Evolutionary conservation across 192 early-diverging fungal genomes (phyloP).

Genomic region (Coemansia sp.): DNA sequence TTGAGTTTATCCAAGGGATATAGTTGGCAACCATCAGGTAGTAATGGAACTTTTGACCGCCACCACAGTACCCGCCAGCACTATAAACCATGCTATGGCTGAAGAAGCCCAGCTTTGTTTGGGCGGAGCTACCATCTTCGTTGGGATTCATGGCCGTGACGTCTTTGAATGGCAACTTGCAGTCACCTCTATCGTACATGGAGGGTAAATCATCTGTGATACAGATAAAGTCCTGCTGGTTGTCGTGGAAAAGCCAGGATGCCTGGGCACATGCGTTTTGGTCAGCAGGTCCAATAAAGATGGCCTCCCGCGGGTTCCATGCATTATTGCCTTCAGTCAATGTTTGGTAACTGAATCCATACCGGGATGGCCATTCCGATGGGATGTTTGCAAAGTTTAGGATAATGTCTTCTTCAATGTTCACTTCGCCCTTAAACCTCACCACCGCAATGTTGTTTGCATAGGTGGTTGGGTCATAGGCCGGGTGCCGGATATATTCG

Average conservation of each 20-base stretch:
- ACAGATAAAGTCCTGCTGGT: conserved; percentile 13
- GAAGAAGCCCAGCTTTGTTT: conserved; percentile 10
- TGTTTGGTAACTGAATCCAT: conserved; percentile 1
- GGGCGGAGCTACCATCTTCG: no score
- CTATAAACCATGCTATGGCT: conserved; percentile 15
- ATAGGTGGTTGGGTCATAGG: no score
- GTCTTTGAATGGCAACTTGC: conserved; percentile 5
- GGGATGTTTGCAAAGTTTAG: conserved; percentile 4
- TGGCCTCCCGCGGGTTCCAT: conserved; percentile 1
- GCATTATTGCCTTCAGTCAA: neutral
- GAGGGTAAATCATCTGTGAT: conserved; percentile 3
- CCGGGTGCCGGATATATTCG: no score
- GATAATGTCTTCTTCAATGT: neutral
- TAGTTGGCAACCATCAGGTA: conserved; percentile 25
- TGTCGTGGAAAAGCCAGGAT: neutral
- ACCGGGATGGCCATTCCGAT: neutral
- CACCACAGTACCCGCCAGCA: conserved; percentile 2
- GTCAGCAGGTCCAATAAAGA: neutral
- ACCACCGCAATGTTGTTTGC: conserved; percentile 12
- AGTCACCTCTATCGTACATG: neutral
- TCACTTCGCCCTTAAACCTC: neutral
- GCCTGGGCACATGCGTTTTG: neutral
- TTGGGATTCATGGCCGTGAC: neutral
- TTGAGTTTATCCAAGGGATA: conserved; percentile 7
- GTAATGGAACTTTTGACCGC: conserved; percentile 1